Conservation (phyloP, 345 rosid genomes). For the Hibiscus mutabilis region DNA sequence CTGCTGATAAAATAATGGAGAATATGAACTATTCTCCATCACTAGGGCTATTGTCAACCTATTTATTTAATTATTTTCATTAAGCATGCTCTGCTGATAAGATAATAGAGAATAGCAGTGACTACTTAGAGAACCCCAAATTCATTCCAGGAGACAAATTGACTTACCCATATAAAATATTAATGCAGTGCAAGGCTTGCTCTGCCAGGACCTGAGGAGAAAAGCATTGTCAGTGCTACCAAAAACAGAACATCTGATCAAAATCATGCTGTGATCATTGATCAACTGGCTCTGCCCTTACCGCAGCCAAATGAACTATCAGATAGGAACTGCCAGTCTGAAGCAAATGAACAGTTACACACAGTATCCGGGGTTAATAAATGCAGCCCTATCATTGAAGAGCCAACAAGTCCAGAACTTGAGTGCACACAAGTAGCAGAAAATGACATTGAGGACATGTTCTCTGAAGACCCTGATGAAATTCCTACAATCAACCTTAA, state of each 20-base stretch:
- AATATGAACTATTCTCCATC: not conserved
- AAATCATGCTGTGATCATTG: constrained; percentile 25
- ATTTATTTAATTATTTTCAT: not conserved
- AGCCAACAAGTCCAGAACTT: constrained; percentile 78
- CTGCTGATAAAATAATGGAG: not conserved
- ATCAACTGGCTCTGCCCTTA: constrained; percentile 35
- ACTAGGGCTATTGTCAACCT: not conserved
- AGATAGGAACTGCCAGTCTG: constrained; percentile 22
- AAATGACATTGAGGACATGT: constrained; percentile 64
- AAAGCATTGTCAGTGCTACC: constrained; percentile 24
- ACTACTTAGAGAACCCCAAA: not conserved
- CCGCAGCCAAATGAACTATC: constrained; percentile 31
- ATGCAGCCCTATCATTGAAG: constrained; percentile 79
- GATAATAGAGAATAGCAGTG: not conserved
- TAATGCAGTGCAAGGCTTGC: constrained; percentile 78
- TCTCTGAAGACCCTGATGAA: constrained; percentile 61
- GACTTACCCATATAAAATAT: constrained; percentile 13
- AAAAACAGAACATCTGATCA: constrained; percentile 28
- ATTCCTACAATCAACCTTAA: constrained; percentile 76
- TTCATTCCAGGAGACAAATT: constrained; percentile 3
- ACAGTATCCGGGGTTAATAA: constrained; percentile 19
- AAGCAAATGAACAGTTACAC: constrained; percentile 27
- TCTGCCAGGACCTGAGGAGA: constrained; percentile 70
- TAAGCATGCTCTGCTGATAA: not conserved
- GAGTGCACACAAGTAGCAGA: constrained; percentile 33